phyloP scores from a whole-genome alignment of 441 rosid species.

The Pelargonium myrrhifolium region DNA sequence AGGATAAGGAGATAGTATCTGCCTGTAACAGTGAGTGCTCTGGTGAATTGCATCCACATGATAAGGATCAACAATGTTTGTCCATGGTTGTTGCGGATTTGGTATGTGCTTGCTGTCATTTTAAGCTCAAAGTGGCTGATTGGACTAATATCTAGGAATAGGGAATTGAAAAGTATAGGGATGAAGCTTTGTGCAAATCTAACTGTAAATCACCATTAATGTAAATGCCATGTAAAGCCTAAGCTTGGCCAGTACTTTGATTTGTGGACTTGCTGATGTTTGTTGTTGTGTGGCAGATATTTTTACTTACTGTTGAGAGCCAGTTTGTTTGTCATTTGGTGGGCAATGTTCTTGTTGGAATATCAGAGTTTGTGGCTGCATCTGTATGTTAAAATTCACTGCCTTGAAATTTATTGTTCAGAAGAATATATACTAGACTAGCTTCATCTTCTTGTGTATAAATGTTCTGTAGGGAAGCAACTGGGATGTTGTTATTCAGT shows the following conservation, averaged over 20 bases:
- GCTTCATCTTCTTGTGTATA: slow-evolving; percentile 1
- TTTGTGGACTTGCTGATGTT: neutral
- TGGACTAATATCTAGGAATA: neutral
- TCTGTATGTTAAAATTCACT: slow-evolving; percentile 36
- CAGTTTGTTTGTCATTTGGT: slow-evolving; percentile 54
- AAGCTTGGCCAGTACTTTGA: neutral
- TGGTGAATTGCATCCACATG: slow-evolving; percentile 11
- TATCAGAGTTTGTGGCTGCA: slow-evolving; percentile 42
- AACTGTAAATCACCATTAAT: neutral
- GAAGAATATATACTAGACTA: neutral
- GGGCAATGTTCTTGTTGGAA: slow-evolving; percentile 47
- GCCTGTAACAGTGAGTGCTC: slow-evolving; percentile 9
- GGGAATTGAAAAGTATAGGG: neutral
- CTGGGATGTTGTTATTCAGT: slow-evolving; percentile 38
- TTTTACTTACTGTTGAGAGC: slow-evolving; percentile 35
- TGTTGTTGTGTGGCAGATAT: slow-evolving; percentile 32
- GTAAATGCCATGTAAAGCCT: neutral
- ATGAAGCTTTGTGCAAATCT: neutral
- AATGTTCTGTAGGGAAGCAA: slow-evolving; percentile 37
- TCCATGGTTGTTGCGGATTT: slow-evolving; percentile 33
- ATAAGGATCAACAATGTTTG: slow-evolving; percentile 29
- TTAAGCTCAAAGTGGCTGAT: neutral
- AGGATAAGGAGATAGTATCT: slow-evolving; percentile 18
- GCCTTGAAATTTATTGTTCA: neutral
- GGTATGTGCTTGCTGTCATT: slow-evolving; percentile 31